These are phyloP conservation scores for Lipomyces chichibuensis DNA, from an alignment of 805 yeast genomes.

Conservation along the genomic window DNA sequence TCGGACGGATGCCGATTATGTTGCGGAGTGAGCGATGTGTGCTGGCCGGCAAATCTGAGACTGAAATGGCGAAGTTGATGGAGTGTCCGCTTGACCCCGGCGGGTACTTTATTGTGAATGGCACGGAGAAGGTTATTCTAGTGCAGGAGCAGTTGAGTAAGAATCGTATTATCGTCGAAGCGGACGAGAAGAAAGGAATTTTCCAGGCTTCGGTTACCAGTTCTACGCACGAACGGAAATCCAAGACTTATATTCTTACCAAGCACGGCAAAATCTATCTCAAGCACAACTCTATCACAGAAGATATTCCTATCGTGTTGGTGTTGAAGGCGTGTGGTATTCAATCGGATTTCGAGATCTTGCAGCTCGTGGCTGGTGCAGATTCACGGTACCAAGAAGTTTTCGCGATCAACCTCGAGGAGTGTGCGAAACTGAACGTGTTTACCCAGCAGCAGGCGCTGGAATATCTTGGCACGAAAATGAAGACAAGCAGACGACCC, in stretches of 20 bases:
- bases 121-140: slow-evolving; percentile 95
- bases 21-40: slow-evolving; percentile 90
- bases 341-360: slow-evolving; percentile 85
- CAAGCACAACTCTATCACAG: slow-evolving; percentile 93
- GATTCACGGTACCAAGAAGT: slow-evolving; percentile 87
- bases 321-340: slow-evolving; percentile 94
- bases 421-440: slow-evolving; percentile 80
- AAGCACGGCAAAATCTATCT: slow-evolving; percentile 86
- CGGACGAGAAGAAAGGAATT: slow-evolving; percentile 89
- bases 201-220: slow-evolving; percentile 98
- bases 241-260: slow-evolving; percentile 93
- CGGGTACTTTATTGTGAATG: slow-evolving; percentile 96
- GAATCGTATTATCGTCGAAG: slow-evolving; percentile 96
- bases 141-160: slow-evolving; percentile 96
- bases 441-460: slow-evolving; percentile 93
- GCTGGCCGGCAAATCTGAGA: slow-evolving; percentile 73
- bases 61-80: slow-evolving; percentile 80
- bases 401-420: slow-evolving; percentile 92
- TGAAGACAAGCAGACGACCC: slow-evolving; percentile 86
- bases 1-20: slow-evolving; percentile 99
- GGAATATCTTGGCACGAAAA: slow-evolving; percentile 86
- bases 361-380: slow-evolving; percentile 92
- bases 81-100: slow-evolving; percentile 99
- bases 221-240: slow-evolving; percentile 96
- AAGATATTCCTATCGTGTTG: slow-evolving; percentile 92